Percentiles rank a stretch among this genome's conserved stretches.
phyloP scores from a whole-genome alignment of 208 protist genomes.

The Vickermania ingenoplastis region DNA sequence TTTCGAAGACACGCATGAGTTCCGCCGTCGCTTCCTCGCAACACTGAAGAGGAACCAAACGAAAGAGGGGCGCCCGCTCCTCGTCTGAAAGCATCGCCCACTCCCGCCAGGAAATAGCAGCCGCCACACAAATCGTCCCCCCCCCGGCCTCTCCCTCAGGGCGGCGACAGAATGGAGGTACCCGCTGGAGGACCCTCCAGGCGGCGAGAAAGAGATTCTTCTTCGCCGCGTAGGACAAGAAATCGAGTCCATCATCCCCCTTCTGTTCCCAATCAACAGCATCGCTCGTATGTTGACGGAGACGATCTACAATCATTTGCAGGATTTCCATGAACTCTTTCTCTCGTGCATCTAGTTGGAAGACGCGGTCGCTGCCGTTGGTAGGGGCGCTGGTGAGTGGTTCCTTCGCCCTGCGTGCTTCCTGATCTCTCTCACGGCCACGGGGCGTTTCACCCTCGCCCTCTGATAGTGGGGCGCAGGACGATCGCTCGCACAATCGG shows the following conservation, averaged over 20 bases:
- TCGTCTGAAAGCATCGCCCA: not conserved
- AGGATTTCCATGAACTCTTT: not conserved
- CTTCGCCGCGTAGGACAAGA: not conserved
- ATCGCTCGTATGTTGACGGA: not conserved
- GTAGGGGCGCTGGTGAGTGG: too few species aligned
- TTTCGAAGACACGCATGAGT: too few species aligned
- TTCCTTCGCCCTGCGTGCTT: not conserved
- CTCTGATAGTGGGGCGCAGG: too few species aligned
- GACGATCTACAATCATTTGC: not conserved
- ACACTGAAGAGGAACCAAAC: too few species aligned
- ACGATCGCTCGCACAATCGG: not conserved
- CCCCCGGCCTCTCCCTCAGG: not conserved
- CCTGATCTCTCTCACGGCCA: not conserved
- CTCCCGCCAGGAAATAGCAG: not conserved
- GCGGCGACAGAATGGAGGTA: too few species aligned
- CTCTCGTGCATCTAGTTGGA: too few species aligned
- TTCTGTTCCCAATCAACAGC: not conserved
- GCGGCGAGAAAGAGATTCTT: not conserved
- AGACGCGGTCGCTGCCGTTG: too few species aligned
- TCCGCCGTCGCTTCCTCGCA: too few species aligned
- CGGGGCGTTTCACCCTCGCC: not conserved
- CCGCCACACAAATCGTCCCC: not conserved
- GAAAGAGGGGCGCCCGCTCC: not conserved
- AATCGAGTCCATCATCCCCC: not conserved
- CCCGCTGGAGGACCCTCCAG: not conserved